A percentile compares a stretch with the other conserved stretches of the same genome.
Conservation (phyloP, 2,329 filamentous ascomycete species). For the Phialemonium atrogriseum region DNA sequence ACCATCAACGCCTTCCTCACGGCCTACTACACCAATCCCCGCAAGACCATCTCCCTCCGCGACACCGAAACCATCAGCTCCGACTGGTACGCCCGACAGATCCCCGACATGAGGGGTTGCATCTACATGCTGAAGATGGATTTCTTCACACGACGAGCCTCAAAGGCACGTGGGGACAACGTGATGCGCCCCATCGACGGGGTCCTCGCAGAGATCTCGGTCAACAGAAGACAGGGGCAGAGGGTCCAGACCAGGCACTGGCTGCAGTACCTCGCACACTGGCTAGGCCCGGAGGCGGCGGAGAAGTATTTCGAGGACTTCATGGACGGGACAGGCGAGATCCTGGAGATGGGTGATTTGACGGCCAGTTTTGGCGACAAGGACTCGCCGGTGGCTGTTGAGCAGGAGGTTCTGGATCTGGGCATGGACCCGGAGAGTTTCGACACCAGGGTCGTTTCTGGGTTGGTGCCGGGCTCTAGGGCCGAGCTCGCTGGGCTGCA, state of each 20-base stretch:
- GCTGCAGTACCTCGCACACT: constrained; percentile 3
- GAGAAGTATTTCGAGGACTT: too few species aligned
- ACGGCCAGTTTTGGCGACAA: constrained; percentile 10
- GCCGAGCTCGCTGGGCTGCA: constrained; percentile 14
- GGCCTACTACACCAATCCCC: constrained; percentile 15
- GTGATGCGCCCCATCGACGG: constrained; percentile 6
- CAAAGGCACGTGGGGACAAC: constrained; percentile 1
- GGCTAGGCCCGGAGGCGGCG: constrained; percentile 6
- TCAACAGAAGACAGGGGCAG: not conserved
- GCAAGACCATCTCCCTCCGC: constrained; percentile 6
- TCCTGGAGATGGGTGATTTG: constrained; percentile 8
- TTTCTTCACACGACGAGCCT: constrained; percentile 4
- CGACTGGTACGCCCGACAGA: constrained; percentile 3
- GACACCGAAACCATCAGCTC: not conserved
- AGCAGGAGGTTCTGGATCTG: constrained; percentile 15
- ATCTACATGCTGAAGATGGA: constrained; percentile 9
- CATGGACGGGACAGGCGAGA: too few species aligned
- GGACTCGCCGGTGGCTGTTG: constrained; percentile 9
- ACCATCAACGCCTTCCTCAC: constrained; percentile 13
- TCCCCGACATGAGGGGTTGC: constrained; percentile 1
- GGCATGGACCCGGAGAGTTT: constrained; percentile 14
- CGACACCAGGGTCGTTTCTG: constrained; percentile 10
- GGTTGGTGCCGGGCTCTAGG: constrained; percentile 11
- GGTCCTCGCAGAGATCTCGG: constrained; percentile 3
- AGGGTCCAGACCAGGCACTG: constrained; percentile 4